phyloP scores from a whole-genome alignment of 164 flowering plant genomes.

The Vitis riparia region DNA sequence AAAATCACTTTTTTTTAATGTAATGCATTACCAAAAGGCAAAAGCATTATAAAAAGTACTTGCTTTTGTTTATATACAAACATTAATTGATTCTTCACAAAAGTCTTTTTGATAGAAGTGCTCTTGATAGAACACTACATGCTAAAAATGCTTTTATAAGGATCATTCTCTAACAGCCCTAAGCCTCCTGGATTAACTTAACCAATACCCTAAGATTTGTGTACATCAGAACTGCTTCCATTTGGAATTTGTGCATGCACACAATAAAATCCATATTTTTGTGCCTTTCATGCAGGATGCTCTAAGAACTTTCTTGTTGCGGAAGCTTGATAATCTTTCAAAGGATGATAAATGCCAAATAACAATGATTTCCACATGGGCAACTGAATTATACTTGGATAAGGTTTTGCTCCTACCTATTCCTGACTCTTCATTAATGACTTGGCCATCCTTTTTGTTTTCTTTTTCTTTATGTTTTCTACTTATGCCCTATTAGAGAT shows the following conservation, averaged over 20 bases:
- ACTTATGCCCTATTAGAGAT: conserved; percentile 2
- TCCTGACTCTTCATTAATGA: background rate
- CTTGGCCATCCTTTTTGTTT: background rate
- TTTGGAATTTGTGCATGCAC: background rate
- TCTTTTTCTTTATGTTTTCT: too few species aligned
- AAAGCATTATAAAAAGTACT: too few species aligned
- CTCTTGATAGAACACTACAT: too few species aligned
- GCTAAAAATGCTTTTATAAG: too few species aligned
- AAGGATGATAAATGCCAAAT: conserved; percentile 96
- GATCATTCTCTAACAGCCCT: too few species aligned
- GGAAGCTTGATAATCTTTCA: conserved; percentile 87
- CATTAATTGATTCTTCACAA: too few species aligned
- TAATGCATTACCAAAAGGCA: too few species aligned
- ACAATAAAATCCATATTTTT: background rate
- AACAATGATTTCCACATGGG: conserved; percentile 98
- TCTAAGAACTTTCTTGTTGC: conserved; percentile 81
- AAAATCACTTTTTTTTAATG: too few species aligned
- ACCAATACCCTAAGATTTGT: background rate
- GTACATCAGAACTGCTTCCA: background rate
- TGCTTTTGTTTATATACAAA: too few species aligned
- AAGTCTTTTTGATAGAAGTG: too few species aligned
- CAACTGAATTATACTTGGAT: conserved; percentile 93
- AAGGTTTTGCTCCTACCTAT: conserved; percentile 53
- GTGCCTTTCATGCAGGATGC: conserved; percentile 73
- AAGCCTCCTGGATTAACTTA: too few species aligned